These are phyloP conservation scores for Gryganskiella cystojenkinii DNA, from an alignment of 192 early-diverging fungal genomes.

Conservation along the genomic window DNA sequence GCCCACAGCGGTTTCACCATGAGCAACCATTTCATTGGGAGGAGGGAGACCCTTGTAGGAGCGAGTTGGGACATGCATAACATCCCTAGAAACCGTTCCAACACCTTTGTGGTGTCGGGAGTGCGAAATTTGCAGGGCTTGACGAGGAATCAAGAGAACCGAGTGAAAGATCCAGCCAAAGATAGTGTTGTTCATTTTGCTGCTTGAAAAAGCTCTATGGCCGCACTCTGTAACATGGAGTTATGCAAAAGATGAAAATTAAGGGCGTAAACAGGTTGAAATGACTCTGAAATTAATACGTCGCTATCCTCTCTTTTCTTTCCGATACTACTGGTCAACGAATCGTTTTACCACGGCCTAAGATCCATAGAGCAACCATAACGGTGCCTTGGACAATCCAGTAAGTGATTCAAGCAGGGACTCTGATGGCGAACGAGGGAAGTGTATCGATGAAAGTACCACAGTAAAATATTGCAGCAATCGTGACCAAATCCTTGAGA, in stretches of 20 bases:
- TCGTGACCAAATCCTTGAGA: conserved; percentile 76
- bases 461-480: conserved; percentile 69
- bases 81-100: conserved; percentile 88
- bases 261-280: too few species aligned
- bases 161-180: conserved; percentile 93
- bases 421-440: conserved; percentile 57
- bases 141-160: conserved; percentile 91
- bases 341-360: conserved; percentile 79
- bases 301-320: too few species aligned
- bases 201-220: conserved; percentile 87
- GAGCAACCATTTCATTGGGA: too few species aligned
- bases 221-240: conserved; percentile 96
- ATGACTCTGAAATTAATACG: too few species aligned
- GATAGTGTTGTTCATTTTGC: conserved; percentile 83
- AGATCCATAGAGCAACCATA: conserved; percentile 89
- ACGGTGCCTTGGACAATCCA: conserved; percentile 89
- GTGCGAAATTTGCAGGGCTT: conserved; percentile 91
- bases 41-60: conserved; percentile 62
- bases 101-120: conserved; percentile 94
- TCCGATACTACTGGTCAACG: too few species aligned
- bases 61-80: conserved; percentile 93
- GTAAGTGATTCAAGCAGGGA: conserved; percentile 79
- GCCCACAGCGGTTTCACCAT: too few species aligned
- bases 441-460: conserved; percentile 74
- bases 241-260: too few species aligned